Evolutionary conservation across 495 filamentous ascomycete genomes (phyloP), one percentile per base, ranked within the genome.

Genomic region (Choiromyces venosus): DNA sequence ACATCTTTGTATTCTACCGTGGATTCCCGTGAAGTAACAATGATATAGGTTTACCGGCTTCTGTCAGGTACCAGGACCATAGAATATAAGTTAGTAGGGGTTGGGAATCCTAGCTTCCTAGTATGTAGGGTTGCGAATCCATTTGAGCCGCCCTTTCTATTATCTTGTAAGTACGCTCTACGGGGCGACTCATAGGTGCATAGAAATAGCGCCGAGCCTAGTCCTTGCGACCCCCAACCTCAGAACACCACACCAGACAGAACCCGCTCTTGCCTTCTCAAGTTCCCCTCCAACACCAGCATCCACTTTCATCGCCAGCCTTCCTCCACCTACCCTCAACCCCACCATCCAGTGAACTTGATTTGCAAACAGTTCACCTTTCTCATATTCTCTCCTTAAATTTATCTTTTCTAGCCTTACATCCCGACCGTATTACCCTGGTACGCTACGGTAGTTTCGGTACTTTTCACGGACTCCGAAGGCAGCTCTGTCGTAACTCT

Each of bases 271-370:
- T n/a, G 64, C 56, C 66, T 70, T 76, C 35, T 37, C 25, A 76
- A 46, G 74, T 77, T 77, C 75, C 75, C 75, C 75, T 77, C 75
- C 76, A 46, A 69, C 75, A 67, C 69, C 69, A 77, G 69, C 73
- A 76, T 76, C 64, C 64, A 74, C 65, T 52, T 75, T 74, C 65
- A 77, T 77, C 74, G 52, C 72, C 68, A 69, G 52, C n/a, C 25
- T 56, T 56, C 52, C 52, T 61, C 25, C 52, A 33, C 52, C 52
- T 29, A 1, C 25, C 2, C 52, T 14, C 37, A 77, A 69, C 74
- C 72, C 42, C 56, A 73, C 61, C 75, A 76, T 44, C 12, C 42
- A 36, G 74, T 67, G 52, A 76, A 73, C 65, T n/a, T 29, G 52
- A 61, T 61, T 61, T 61, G 36, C 44, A 19, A 72, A 66, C 69